Base-by-base conservation (phyloP, 768 basidiomycete species). In the Candolleomyces aberdarensis region DNA sequence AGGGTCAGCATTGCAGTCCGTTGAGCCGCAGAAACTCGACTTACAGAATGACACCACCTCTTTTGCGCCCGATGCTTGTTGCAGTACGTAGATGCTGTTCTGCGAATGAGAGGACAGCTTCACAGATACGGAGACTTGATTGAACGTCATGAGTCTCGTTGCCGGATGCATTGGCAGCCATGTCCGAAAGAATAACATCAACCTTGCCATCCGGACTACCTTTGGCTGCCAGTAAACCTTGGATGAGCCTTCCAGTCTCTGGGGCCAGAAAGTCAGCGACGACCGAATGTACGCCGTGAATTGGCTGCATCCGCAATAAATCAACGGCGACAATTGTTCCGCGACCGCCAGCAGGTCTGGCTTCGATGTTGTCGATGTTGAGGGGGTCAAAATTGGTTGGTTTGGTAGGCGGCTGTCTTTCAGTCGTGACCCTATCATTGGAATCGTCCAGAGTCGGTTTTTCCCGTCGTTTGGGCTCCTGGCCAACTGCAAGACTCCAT, bases 101-200 rank as follows among this genome's bases (percentile, higher is more conserved):
- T 3, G 86, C 82, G 69, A 97, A 96, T 47, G 79, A 72, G 61
- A 89, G 83, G 0, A 92, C 94, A 3, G 89, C 85, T 41, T 81
- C 73, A 69, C 87, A 91, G 20, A 98, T 87, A 41, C 88, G 81
- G 36, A 96, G 78, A 60, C 88, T 88, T 10, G 80, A 71, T 66
- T 87, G 81, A 1, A 83, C 81, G 72, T 98, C 96, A 54, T 80
- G 79, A 0, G 74, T 72, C 17, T 79, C 71, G 62, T 89, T 86
- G 5, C 96, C 96, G 2, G 88, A 83, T 61, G 85, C 78, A 70
- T 95, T 94, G 19, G 86, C 86, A 17, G 94, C 92, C 89, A 98
- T 95, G 69, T 97, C 96, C 8, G 89, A 92, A 4, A 97, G 78
- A 26, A 97, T 83, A 17, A 96, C 76, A 70, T 98, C 94, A 7